Base-by-base conservation (phyloP, 129 eudicot species). In the Saussurea involucrata region DNA sequence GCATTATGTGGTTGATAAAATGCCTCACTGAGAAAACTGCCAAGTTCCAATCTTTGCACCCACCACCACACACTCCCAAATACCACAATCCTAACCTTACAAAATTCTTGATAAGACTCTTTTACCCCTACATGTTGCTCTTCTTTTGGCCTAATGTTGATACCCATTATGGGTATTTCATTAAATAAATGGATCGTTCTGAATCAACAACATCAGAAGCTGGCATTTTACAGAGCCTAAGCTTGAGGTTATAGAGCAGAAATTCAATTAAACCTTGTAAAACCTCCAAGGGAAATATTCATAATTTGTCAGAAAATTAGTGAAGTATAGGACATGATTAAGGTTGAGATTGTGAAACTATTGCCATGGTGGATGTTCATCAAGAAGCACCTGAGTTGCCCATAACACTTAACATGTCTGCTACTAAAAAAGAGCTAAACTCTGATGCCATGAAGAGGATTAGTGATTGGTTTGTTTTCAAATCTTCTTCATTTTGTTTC, bases 401-500 rank as follows among this genome's bases (percentile, higher is more conserved):
- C 29, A 32, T 69, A 18, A 12, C 78, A 46, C 57, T 72, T 77
- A 66, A 82, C 80, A 84, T 88, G 85, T 66, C 79, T 74, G 37
- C 81, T 61, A 82, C 85, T 77, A 85, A 82, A 67, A 88, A 95
- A 67, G 96, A 88, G 40, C 84, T 80, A 63, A 85, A 78, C 67
- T 85, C 92, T 21, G 83, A 90, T 85, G 87, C 91, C 84, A 95
- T 95, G 96, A 86, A 86, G 90, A 82, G 96, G 55, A 95, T 92
- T 28, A 84, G 86, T 76, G 97, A 95, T 63, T 95, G 99, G 97
- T 95, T 79, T 81, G 82, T 77, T 79, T 82, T 80, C 55, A 13
- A 13, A 6, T 49, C 63, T 22, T 63, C 25, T 79, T 79, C 18
- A 20, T 66, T 21, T 72, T 72, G 18, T 46, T 17, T 17, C 20